Evolutionary conservation across 139 green algal genomes (phyloP).

Genomic region (Astrephomene gubernaculifera): DNA sequence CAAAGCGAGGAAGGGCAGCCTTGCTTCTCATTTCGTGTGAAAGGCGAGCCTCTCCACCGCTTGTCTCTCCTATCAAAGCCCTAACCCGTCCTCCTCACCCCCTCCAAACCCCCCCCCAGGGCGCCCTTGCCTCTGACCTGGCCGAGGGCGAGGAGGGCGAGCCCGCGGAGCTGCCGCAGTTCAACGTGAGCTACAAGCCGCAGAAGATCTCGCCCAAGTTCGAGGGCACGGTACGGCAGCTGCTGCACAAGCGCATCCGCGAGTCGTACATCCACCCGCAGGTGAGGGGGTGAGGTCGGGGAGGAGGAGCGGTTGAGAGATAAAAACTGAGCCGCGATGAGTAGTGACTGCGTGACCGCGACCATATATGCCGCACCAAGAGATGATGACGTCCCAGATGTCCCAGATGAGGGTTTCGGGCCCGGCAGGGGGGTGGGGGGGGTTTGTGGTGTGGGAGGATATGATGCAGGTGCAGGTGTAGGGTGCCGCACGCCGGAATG

Average conservation of each 20-base stretch:
- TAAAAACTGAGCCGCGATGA: background rate
- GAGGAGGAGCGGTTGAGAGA: background rate
- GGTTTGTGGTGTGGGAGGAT: background rate
- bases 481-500: too few species aligned
- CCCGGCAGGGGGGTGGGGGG: background rate
- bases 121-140: slow-evolving; percentile 57
- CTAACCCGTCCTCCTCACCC: background rate
- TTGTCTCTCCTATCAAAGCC: too few species aligned
- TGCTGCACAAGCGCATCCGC: slow-evolving; percentile 96
- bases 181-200: slow-evolving; percentile 95
- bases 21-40: too few species aligned
- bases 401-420: too few species aligned
- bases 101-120: background rate
- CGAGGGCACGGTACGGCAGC: slow-evolving; percentile 87
- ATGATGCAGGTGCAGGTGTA: too few species aligned
- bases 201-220: slow-evolving; percentile 99
- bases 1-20: too few species aligned
- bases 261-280: slow-evolving; percentile 96
- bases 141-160: slow-evolving; percentile 66
- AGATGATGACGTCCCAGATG: too few species aligned
- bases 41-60: too few species aligned
- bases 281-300: slow-evolving; percentile 42
- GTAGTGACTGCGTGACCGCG: too few species aligned
- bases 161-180: slow-evolving; percentile 70
- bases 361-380: too few species aligned